Conservation (phyloP, 176 grass and related monocot species). For the Ampelocalamus luodianensis region DNA sequence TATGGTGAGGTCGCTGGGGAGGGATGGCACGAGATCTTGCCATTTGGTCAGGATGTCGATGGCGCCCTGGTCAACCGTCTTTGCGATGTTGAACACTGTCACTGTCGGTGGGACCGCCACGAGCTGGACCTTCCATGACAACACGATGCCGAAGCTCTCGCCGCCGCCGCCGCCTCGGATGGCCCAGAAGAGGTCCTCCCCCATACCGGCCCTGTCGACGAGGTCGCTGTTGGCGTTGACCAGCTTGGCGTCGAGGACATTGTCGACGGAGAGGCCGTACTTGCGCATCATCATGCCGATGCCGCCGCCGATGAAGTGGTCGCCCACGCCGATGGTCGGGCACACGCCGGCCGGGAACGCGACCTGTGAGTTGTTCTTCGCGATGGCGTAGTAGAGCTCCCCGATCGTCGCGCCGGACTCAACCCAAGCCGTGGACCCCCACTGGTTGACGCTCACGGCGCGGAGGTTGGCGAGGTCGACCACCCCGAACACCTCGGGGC, state of each 20-base stretch:
- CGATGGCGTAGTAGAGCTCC: constrained; percentile 59
- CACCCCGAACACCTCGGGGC: constrained; percentile 47
- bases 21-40: constrained; percentile 35
- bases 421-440: constrained; percentile 51
- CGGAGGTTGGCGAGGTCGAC: constrained; percentile 57
- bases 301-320: constrained; percentile 68
- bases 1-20: constrained; percentile 23
- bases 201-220: constrained; percentile 56
- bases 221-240: constrained; percentile 51
- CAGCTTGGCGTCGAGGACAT: constrained; percentile 63
- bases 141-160: constrained; percentile 37
- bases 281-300: constrained; percentile 58
- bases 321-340: constrained; percentile 61
- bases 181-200: constrained; percentile 48
- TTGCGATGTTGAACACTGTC: constrained; percentile 23
- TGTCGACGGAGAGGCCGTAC: constrained; percentile 60
- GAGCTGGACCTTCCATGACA: constrained; percentile 39
- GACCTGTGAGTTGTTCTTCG: not conserved
- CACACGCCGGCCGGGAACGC: constrained; percentile 66
- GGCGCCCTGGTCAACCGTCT: constrained; percentile 31
- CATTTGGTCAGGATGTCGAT: constrained; percentile 38
- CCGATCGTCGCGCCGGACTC: constrained; percentile 64
- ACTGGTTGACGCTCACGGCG: constrained; percentile 20
- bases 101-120: constrained; percentile 12
- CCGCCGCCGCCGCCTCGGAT: constrained; percentile 51